phyloP scores from a whole-genome alignment of 768 basidiomycete genomes.

The Tremella fuciformis region DNA sequence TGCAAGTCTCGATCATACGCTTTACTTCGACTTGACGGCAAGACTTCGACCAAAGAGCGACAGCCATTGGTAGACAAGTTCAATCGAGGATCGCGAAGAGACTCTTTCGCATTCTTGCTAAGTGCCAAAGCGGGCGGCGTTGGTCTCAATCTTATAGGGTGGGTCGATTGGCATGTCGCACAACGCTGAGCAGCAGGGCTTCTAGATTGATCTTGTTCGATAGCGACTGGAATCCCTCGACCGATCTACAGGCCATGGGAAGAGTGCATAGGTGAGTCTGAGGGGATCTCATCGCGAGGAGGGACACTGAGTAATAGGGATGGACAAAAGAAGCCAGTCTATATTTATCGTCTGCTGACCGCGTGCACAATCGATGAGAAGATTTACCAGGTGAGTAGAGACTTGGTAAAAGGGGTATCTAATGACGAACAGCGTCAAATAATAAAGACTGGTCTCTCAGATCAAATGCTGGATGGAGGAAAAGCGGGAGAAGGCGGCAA shows the following conservation, averaged over 20 bases:
- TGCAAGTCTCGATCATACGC: slow-evolving; percentile 74
- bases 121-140: slow-evolving; percentile 95
- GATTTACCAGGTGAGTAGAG: slow-evolving; percentile 45
- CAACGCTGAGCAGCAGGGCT: slow-evolving; percentile 60
- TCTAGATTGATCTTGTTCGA: slow-evolving; percentile 68
- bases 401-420: not conserved
- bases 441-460: slow-evolving; percentile 85
- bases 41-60: slow-evolving; percentile 43
- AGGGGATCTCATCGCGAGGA: not conserved
- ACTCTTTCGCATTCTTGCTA: slow-evolving; percentile 79
- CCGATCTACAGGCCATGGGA: slow-evolving; percentile 94
- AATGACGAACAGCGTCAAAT: slow-evolving; percentile 91
- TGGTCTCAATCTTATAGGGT: slow-evolving; percentile 67
- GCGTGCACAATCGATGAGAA: slow-evolving; percentile 77
- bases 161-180: not conserved
- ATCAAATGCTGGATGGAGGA: slow-evolving; percentile 57
- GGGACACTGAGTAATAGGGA: slow-evolving; percentile 64
- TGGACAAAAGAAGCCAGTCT: slow-evolving; percentile 87
- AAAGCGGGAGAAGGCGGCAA: slow-evolving; percentile 72
- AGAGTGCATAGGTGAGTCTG: slow-evolving; percentile 75
- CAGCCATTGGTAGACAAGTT: slow-evolving; percentile 78
- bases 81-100: slow-evolving; percentile 69
- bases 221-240: slow-evolving; percentile 53
- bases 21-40: slow-evolving; percentile 82
- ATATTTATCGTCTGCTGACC: slow-evolving; percentile 58